These are phyloP conservation scores for Cyanidiococcus yangmingshanensis DNA, from an alignment of 23 red algal genomes.

Conservation along the genomic window DNA sequence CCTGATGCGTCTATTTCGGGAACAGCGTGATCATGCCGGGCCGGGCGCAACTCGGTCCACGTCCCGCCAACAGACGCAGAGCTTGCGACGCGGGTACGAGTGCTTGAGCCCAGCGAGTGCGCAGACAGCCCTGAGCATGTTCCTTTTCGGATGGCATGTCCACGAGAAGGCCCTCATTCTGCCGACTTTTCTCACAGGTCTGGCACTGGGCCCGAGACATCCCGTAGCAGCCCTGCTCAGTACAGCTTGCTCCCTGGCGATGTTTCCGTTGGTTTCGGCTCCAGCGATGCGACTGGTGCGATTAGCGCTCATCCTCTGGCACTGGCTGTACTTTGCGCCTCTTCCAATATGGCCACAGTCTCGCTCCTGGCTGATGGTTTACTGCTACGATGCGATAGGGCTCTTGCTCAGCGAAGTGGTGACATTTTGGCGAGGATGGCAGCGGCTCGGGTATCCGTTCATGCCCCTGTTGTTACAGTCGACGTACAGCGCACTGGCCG, in stretches of 20 bases:
- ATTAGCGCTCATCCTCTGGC: background rate
- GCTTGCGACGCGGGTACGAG: background rate
- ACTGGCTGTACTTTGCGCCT: constrained; percentile 11
- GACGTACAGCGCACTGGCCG: constrained; percentile 16
- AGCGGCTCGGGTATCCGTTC: background rate
- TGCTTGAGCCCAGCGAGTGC: background rate
- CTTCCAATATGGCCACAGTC: background rate
- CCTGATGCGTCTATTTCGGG: background rate
- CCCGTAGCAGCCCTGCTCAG: background rate
- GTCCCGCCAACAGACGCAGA: background rate
- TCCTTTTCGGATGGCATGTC: constrained; percentile 44
- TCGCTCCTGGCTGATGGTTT: background rate
- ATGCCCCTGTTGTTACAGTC: constrained; percentile 22
- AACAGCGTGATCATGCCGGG: background rate
- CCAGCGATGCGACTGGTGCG: constrained; percentile 4
- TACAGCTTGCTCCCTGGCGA: background rate
- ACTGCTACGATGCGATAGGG: background rate
- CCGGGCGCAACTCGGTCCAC: background rate
- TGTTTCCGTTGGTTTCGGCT: constrained; percentile 19
- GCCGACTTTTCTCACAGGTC: background rate
- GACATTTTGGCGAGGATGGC: background rate
- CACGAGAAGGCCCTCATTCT: constrained; percentile 45
- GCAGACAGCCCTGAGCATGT: constrained; percentile 2
- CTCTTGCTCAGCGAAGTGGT: constrained; percentile 2
- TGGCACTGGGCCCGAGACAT: background rate